These are phyloP conservation scores for Suhomyces pyralidae DNA, from an alignment of 805 yeast genomes.

Conservation along the genomic window DNA sequence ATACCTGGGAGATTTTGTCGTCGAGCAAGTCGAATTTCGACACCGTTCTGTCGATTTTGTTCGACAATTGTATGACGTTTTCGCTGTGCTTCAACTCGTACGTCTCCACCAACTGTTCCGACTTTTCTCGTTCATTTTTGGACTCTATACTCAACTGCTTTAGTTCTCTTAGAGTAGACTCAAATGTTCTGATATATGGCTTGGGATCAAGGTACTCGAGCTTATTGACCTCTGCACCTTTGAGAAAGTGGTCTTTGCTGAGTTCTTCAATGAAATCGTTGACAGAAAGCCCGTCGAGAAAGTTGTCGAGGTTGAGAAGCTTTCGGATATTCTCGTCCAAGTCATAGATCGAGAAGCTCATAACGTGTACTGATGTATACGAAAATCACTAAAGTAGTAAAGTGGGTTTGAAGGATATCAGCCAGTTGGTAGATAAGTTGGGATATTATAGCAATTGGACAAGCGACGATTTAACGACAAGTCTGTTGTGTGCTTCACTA, in stretches of 20 bases:
- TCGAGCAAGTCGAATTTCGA: constrained; percentile 51
- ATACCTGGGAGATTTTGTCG: constrained; percentile 51
- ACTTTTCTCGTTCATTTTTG: constrained; percentile 43
- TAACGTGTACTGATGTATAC: no score
- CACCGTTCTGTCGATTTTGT: constrained; percentile 46
- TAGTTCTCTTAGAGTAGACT: constrained; percentile 73
- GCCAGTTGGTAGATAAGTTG: no score
- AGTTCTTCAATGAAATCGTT: constrained; percentile 79
- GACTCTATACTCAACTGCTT: constrained; percentile 60
- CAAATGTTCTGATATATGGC: constrained; percentile 92
- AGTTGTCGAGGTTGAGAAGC: constrained; percentile 57
- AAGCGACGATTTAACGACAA: no score
- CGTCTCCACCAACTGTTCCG: constrained; percentile 55
- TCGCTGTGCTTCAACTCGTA: constrained; percentile 66
- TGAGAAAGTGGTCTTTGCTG: constrained; percentile 60
- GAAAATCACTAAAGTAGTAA: no score
- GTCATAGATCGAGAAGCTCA: constrained; percentile 53
- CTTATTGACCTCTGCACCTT: constrained; percentile 49
- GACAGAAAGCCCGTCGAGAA: constrained; percentile 66
- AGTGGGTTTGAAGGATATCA: no score
- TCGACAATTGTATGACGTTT: constrained; percentile 56
- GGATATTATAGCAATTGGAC: no score
- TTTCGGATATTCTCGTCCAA: constrained; percentile 61
- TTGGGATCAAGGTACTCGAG: constrained; percentile 75
- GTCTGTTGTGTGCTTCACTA: no score